Percentiles rank a stretch among this genome's conserved stretches.
Conservation (phyloP, 495 filamentous ascomycete species). For the Tuber calosporum region DNA sequence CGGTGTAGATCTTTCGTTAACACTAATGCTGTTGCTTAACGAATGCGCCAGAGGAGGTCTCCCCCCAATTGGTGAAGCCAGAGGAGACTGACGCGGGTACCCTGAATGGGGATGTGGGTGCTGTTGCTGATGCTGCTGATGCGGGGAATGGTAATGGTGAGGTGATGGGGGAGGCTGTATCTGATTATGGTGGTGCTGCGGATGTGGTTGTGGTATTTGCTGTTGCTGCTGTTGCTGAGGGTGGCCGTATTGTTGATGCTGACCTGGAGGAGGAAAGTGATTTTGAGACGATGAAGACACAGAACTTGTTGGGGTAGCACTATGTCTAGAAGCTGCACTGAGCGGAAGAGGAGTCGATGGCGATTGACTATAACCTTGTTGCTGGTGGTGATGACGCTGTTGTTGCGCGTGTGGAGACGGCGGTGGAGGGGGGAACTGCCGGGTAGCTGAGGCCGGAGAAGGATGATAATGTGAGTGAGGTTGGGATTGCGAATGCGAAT, state of each 20-base stretch:
- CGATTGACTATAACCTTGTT: slow-evolving; percentile 34
- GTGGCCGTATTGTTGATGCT: slow-evolving; percentile 20
- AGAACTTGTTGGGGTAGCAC: slow-evolving; percentile 35
- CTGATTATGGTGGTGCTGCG: slow-evolving; percentile 27
- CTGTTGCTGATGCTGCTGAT: slow-evolving; percentile 19
- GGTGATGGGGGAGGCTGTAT: slow-evolving; percentile 14
- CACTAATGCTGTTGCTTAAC: slow-evolving; percentile 16
- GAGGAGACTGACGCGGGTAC: slow-evolving; percentile 30
- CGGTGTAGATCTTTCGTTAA: slow-evolving; percentile 27
- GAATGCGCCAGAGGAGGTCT: slow-evolving; percentile 28
- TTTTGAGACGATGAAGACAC: slow-evolving; percentile 26
- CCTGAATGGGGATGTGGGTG: slow-evolving; percentile 29
- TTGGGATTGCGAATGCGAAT: slow-evolving; percentile 29
- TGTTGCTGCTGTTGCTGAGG: slow-evolving; percentile 27
- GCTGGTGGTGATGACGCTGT: slow-evolving; percentile 26
- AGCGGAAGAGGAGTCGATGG: slow-evolving; percentile 36
- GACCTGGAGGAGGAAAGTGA: slow-evolving; percentile 31
- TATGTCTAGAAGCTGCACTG: slow-evolving; percentile 30
- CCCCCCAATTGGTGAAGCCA: slow-evolving; percentile 34
- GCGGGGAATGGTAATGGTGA: slow-evolving; percentile 16
- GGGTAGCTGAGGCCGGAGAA: slow-evolving; percentile 17
- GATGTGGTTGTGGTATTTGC: slow-evolving; percentile 21
- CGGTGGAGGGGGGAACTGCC: slow-evolving; percentile 31
- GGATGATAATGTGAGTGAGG: slow-evolving; percentile 34
- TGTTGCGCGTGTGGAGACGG: slow-evolving; percentile 33